Base-by-base conservation (phyloP, 345 rosid species). In the Dimocarpus longan region DNA sequence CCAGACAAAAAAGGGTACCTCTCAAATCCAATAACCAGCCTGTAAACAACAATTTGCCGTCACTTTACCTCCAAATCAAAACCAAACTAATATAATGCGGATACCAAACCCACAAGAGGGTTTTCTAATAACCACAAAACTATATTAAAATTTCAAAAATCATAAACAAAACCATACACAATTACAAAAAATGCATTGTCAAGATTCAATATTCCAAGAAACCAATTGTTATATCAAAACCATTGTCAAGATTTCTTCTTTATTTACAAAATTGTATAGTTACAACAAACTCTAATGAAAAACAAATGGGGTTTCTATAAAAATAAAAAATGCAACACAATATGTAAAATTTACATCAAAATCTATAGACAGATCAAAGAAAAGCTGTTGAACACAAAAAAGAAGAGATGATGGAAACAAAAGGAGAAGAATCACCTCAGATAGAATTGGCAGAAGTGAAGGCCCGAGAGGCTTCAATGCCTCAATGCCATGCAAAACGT, bases 21-120 rank as follows among this genome's bases (percentile, higher is more conserved):
- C 68, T 72, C 68, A 68, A 89, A 79, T 82, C 76, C 78, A 82
- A 84, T 10, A 70, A 60, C 84, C 80, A 77, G 76, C 89, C 92
- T 88, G 80, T 73, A 39, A 77, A 63, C 54, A 77, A 70, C 68
- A 72, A 83, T 52, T 63, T 42, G 46, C 66, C 60, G 70, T 81
- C 80, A 70, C 52, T 46, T 81, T 50, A 76, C 60, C 82, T 70
- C 66, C 73, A 21, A 66, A 80, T 11, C 52, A 46, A 46, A 46
- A 46, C 52, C 13, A 39, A 78, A 68, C 43, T 24, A 65, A 70
- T 50, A 44, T 75, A 83, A 76, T 71, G 78, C 32, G 22, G 46
- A 46, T 39, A 40, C 43, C 50, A 42, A 73, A 77, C 32, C 46
- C 76, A 42, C 69, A 74, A 80, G 71, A 70, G 8, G 81, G 57